Evolutionary conservation across 1,284 basidiomycete genomes (phyloP).

Genomic region (Microstroma glucosiphilum): DNA sequence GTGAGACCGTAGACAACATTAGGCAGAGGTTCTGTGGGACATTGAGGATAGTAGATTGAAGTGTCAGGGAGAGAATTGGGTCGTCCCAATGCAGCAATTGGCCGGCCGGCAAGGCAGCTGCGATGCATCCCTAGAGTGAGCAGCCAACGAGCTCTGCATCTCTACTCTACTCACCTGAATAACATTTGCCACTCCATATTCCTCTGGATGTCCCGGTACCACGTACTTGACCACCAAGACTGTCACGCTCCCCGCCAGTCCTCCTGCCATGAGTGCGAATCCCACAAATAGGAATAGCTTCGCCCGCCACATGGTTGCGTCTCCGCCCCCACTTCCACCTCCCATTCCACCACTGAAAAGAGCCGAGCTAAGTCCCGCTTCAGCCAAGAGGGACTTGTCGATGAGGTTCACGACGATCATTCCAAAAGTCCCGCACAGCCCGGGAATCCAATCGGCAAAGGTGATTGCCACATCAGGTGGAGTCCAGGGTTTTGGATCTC

Average conservation of each 20-base stretch:
- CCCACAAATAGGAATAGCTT: conserved; percentile 85
- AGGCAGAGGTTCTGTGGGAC: conserved; percentile 73
- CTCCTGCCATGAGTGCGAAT: conserved; percentile 93
- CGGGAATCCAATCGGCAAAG: conserved; percentile 92
- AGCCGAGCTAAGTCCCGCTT: conserved; percentile 53
- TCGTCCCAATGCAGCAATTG: neutral
- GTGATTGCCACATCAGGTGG: conserved; percentile 75
- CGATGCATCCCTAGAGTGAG: neutral
- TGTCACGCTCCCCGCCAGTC: conserved; percentile 82
- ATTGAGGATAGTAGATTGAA: neutral
- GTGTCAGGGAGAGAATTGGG: neutral
- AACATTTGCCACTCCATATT: conserved; percentile 91
- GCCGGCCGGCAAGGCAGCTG: neutral
- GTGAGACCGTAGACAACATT: conserved; percentile 79
- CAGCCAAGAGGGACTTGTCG: conserved; percentile 82
- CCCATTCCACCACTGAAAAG: conserved; percentile 32
- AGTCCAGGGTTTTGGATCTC: conserved; percentile 56
- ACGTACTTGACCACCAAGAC: conserved; percentile 89
- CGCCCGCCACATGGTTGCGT: conserved; percentile 72
- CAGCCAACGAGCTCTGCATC: neutral
- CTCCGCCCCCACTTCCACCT: conserved; percentile 59
- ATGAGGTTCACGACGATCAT: conserved; percentile 89
- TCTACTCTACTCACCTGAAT: conserved; percentile 50
- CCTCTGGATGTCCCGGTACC: conserved; percentile 65
- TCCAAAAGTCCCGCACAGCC: conserved; percentile 84